phyloP scores from a whole-genome alignment of 495 filamentous ascomycete species.

The Penicillium tannophilum region DNA sequence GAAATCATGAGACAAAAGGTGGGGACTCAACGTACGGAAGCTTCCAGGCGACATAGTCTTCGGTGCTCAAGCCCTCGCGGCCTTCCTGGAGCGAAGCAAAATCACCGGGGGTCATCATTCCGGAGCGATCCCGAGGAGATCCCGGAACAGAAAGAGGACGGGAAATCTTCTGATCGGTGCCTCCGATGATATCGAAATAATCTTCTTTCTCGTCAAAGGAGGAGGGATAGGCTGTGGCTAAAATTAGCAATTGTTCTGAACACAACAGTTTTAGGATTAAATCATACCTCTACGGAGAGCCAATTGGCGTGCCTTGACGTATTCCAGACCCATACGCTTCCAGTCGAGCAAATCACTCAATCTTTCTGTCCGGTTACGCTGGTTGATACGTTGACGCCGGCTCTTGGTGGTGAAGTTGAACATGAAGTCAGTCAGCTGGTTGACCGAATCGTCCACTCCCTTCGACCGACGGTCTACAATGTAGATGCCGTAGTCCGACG shows the following conservation, averaged over 20 bases:
- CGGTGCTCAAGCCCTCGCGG: slow-evolving; percentile 87
- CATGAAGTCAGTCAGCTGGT: slow-evolving; percentile 91
- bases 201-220: slow-evolving; percentile 79
- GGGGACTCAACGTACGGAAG: slow-evolving; percentile 72
- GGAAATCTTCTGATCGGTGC: slow-evolving; percentile 88
- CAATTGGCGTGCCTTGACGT: slow-evolving; percentile 94
- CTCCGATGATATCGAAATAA: slow-evolving; percentile 80
- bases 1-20: slow-evolving; percentile 1
- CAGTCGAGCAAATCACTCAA: slow-evolving; percentile 94
- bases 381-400: slow-evolving; percentile 94
- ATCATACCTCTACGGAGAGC: slow-evolving; percentile 74
- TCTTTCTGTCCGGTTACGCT: slow-evolving; percentile 95
- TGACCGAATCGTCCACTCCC: slow-evolving; percentile 96
- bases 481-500: slow-evolving; percentile 96
- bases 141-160: slow-evolving; percentile 92
- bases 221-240: slow-evolving; percentile 68
- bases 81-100: slow-evolving; percentile 96
- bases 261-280: not conserved
- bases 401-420: slow-evolving; percentile 94
- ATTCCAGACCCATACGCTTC: slow-evolving; percentile 99
- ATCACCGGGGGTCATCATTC: slow-evolving; percentile 99
- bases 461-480: slow-evolving; percentile 96
- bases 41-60: slow-evolving; percentile 98
- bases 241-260: slow-evolving; percentile 9
- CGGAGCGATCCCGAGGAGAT: slow-evolving; percentile 83